Percentiles rank a stretch among this genome's conserved stretches.
phyloP scores from a whole-genome alignment of 2,329 filamentous ascomycete genomes.

The Stagonosporopsis tanaceti region DNA sequence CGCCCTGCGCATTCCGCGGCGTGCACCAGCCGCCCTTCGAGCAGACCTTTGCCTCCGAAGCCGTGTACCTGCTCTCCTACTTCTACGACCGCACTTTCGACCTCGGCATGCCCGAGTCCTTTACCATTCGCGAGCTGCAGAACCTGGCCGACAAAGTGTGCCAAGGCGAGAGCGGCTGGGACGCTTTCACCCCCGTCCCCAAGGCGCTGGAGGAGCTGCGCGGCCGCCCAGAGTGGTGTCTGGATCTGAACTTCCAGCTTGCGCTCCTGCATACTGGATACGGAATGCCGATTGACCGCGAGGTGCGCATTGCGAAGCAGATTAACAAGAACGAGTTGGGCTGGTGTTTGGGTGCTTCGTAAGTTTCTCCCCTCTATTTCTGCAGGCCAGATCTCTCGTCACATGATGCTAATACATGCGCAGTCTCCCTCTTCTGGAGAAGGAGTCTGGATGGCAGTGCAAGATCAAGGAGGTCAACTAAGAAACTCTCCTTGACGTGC shows the following conservation, averaged over 20 bases:
- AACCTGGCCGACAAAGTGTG: slow-evolving; percentile 87
- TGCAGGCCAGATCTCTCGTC: not conserved
- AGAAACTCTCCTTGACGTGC: not conserved
- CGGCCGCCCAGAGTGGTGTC: slow-evolving; percentile 86
- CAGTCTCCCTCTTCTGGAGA: slow-evolving; percentile 82
- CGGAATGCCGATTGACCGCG: slow-evolving; percentile 95
- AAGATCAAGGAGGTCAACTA: slow-evolving; percentile 74
- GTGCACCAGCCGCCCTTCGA: slow-evolving; percentile 90
- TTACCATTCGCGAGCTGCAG: slow-evolving; percentile 88
- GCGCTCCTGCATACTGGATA: slow-evolving; percentile 93
- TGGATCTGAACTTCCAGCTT: slow-evolving; percentile 97
- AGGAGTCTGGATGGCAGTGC: slow-evolving; percentile 89
- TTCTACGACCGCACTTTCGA: slow-evolving; percentile 96
- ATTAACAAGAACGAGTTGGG: slow-evolving; percentile 96
- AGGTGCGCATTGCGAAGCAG: slow-evolving; percentile 98
- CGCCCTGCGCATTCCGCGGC: slow-evolving; percentile 98
- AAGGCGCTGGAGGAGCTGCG: slow-evolving; percentile 81
- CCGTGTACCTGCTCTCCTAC: slow-evolving; percentile 96
- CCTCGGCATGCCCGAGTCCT: slow-evolving; percentile 97
- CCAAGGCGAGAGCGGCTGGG: slow-evolving; percentile 78
- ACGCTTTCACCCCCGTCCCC: slow-evolving; percentile 77
- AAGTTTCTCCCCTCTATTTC: slow-evolving; percentile 47
- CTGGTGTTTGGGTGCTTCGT: slow-evolving; percentile 98
- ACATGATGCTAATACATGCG: slow-evolving; percentile 48
- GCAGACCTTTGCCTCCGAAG: slow-evolving; percentile 91